These are phyloP conservation scores for Phtheirospermum japonicum DNA, from an alignment of 257 asterid species.

Conservation along the genomic window DNA sequence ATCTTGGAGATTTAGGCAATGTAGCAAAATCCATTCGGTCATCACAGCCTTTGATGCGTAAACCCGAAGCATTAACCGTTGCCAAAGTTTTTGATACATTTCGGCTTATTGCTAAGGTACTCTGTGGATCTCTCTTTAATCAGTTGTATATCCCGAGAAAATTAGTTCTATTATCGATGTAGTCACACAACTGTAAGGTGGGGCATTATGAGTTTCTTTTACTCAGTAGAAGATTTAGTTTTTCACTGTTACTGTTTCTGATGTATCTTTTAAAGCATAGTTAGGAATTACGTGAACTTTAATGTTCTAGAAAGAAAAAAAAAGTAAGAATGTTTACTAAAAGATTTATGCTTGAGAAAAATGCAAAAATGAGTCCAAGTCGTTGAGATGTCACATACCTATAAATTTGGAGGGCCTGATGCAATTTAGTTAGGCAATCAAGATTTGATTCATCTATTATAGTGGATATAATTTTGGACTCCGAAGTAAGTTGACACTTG, in stretches of 20 bases:
- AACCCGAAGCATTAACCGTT: conserved; percentile 82
- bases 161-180: not conserved
- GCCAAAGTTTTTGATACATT: conserved; percentile 80
- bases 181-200: not conserved
- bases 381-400: not conserved
- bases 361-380: not conserved
- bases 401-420: not conserved
- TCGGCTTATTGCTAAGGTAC: conserved; percentile 82
- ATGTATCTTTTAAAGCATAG: too few relatives aligned
- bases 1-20: conserved; percentile 92
- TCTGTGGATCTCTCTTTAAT: conserved; percentile 9
- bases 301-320: not conserved
- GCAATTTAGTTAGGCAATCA: too few relatives aligned
- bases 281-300: not conserved
- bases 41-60: conserved; percentile 81
- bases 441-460: too few relatives aligned
- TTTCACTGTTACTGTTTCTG: too few relatives aligned
- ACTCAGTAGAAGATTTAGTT: too few relatives aligned
- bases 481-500: too few relatives aligned
- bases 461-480: too few relatives aligned
- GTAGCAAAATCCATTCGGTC: conserved; percentile 93
- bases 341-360: not conserved
- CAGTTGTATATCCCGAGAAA: not conserved
- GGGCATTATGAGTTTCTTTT: too few relatives aligned
- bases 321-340: not conserved